Base-by-base conservation (phyloP, 352 stramenopile species). In the Phytophthora citricola region DNA sequence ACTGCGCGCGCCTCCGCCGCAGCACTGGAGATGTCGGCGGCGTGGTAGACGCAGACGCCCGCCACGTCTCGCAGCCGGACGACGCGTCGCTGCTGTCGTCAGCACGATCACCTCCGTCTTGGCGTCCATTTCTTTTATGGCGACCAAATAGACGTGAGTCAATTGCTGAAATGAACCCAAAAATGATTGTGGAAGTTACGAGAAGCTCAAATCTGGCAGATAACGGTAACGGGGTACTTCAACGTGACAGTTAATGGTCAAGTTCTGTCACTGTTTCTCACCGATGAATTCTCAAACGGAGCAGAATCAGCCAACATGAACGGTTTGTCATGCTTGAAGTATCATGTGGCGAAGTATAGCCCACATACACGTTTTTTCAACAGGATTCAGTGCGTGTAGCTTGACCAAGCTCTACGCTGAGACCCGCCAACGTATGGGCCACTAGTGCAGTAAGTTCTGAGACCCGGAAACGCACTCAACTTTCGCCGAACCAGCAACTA, bases 171-270 rank as follows among this genome's bases (percentile, higher is more conserved):
- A 20, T 20, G 17, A 20, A 20, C 17, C 17, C 17, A 10, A 51
- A 43, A 43, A 29, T 43, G 49, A 57, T 57, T 51, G 41, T 20
- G 29, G 10, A 38, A 20, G 47, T 38, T 38, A 11, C 8, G 15
- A 17, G 26, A 15, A 27, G 26, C 26, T 39, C 12, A 52, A 11
- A 52, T 52, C 45, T 52, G 45, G 12, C 45, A 26, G 8, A 15
- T 24, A 11, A 39, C 45, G 17, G 17, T 20, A 20, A 20, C 17
- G 17, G 17, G 17, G 17, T 20, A 20, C 17, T 20, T 20, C 17
- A 20, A 20, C 17, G 17, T 20, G 17, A 62, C 98, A 90, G 64
- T 97, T 96, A 8, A 89, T 82, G 55, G 95, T 98, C 54, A 93
- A 89, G 53, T 80, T 92, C 69, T 98, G 27, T 31, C 27, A 31